These are phyloP conservation scores for Pelomyxa schiedti DNA, from an alignment of 78 protist species.

Conservation along the genomic window DNA sequence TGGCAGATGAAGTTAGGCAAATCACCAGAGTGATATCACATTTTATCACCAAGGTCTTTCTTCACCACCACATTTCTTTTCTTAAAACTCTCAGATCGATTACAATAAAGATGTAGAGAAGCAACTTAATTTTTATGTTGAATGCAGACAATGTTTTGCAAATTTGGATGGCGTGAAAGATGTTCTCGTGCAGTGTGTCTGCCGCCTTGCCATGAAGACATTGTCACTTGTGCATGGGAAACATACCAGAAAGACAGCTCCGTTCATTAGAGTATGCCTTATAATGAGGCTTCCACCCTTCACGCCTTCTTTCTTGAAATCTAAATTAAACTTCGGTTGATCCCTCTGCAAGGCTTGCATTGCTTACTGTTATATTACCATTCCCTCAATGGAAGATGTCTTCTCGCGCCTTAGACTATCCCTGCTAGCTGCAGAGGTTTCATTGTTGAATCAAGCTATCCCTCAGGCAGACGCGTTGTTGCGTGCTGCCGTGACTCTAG, in stretches of 20 bases:
- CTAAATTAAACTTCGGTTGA: too few relatives aligned
- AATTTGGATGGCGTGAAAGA: constrained; percentile 60
- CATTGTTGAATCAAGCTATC: constrained; percentile 49
- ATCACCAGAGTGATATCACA: constrained; percentile 25
- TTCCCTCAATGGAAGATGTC: constrained; percentile 61
- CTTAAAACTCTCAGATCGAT: constrained; percentile 13
- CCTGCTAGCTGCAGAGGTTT: constrained; percentile 20
- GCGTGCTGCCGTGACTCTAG: constrained; percentile 47
- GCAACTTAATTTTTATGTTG: constrained; percentile 65
- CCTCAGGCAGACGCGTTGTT: constrained; percentile 73
- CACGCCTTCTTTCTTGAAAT: too few relatives aligned
- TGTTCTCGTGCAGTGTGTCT: constrained; percentile 29
- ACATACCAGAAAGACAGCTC: constrained; percentile 57
- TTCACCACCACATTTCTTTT: background rate
- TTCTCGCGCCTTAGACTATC: constrained; percentile 42
- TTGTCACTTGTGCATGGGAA: constrained; percentile 27
- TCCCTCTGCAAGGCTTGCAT: constrained; percentile 32
- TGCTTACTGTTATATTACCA: constrained; percentile 66
- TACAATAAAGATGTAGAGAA: constrained; percentile 61
- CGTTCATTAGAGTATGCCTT: constrained; percentile 40
- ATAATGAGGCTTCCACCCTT: too few relatives aligned
- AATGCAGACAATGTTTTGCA: constrained; percentile 50
- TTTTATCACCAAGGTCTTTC: constrained; percentile 31
- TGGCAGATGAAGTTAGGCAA: constrained; percentile 63
- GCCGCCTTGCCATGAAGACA: constrained; percentile 32